Evolutionary conservation across 1,284 basidiomycete species (phyloP).

Genomic region (Cutaneotrichosporon dermatis): DNA sequence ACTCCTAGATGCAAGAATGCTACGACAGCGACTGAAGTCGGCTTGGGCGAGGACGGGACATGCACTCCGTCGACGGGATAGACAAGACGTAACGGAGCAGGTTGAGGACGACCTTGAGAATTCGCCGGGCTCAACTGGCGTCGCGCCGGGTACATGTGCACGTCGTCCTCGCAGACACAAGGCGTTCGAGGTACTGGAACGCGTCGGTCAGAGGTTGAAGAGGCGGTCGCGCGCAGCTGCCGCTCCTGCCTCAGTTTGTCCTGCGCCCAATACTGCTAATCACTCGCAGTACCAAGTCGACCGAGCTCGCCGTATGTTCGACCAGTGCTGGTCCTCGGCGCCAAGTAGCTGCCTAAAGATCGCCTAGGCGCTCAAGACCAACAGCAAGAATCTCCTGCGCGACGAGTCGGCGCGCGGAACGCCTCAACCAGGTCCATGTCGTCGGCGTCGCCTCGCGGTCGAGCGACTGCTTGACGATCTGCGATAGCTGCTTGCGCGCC

Average conservation of each 20-base stretch:
- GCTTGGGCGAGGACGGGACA: slow-evolving; percentile 26
- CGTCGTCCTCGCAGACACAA: slow-evolving; percentile 26
- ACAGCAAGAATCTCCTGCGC: slow-evolving; percentile 40
- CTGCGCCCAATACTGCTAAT: slow-evolving; percentile 26
- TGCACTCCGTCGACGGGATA: slow-evolving; percentile 22
- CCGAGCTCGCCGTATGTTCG: slow-evolving; percentile 21
- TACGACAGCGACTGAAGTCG: slow-evolving; percentile 36
- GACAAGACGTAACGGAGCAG: slow-evolving; percentile 36
- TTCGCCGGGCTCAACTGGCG: slow-evolving; percentile 30
- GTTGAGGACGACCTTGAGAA: slow-evolving; percentile 28
- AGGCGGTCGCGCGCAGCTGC: slow-evolving; percentile 34
- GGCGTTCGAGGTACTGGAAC: slow-evolving; percentile 38
- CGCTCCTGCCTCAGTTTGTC: slow-evolving; percentile 11
- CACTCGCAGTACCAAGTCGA: slow-evolving; percentile 40
- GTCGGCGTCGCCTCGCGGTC: slow-evolving; percentile 35
- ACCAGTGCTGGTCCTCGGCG: slow-evolving; percentile 34
- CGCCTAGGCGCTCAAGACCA: slow-evolving; percentile 36
- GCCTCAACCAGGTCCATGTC: slow-evolving; percentile 45
- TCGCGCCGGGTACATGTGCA: slow-evolving; percentile 24
- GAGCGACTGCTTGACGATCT: slow-evolving; percentile 33
- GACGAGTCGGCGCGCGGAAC: slow-evolving; percentile 40
- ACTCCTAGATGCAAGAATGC: slow-evolving; percentile 30
- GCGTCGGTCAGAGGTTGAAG: slow-evolving; percentile 35
- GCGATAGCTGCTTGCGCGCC: slow-evolving; percentile 32
- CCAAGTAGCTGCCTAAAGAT: slow-evolving; percentile 34